Evolutionary conservation across 129 eudicot genomes (phyloP).

Genomic region (Arctium minus): DNA sequence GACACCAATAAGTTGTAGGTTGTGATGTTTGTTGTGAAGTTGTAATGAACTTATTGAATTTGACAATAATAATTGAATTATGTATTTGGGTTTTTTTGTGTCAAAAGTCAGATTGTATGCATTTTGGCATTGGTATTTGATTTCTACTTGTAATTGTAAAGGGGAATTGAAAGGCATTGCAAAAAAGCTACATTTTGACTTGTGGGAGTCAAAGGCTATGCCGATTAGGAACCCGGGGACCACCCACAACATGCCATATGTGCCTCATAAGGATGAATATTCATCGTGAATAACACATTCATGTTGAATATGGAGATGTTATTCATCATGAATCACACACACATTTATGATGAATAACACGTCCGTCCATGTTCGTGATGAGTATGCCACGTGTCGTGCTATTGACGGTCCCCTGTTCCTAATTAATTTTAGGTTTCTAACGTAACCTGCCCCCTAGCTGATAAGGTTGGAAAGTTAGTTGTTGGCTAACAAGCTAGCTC

Average conservation of each 20-base stretch:
- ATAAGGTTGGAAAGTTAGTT: not conserved
- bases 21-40: not conserved
- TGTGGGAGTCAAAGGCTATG: not conserved
- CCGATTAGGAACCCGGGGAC: not conserved
- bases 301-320: too few relatives aligned
- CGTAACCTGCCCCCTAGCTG: not conserved
- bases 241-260: too few relatives aligned
- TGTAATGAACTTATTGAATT: not conserved
- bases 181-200: not conserved
- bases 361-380: not conserved
- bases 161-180: not conserved
- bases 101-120: not conserved
- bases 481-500: not conserved
- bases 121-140: not conserved
- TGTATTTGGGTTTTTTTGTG: not conserved
- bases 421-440: not conserved
- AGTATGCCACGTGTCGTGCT: not conserved
- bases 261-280: too few relatives aligned
- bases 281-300: too few relatives aligned
- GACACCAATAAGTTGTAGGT: not conserved
- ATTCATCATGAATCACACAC: not conserved
- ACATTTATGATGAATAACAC: not conserved
- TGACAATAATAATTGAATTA: not conserved
- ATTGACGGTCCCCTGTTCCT: not conserved
- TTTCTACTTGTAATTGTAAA: not conserved